Base-by-base conservation (phyloP, 768 basidiomycete species). In the Podaxis rugospora region DNA sequence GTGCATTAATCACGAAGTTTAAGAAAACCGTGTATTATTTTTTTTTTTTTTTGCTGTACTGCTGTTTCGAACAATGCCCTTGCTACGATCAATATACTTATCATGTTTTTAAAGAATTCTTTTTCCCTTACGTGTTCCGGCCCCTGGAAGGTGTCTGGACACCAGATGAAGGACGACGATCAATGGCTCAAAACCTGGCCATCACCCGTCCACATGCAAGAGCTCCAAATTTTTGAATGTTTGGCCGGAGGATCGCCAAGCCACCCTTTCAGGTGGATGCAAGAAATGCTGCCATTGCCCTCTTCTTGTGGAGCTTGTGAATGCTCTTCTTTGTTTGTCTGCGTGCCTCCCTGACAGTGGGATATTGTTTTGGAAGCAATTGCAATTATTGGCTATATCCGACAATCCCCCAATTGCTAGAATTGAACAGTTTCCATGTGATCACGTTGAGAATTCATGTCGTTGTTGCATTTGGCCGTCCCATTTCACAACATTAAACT, bases 21-120 rank as follows among this genome's bases (percentile, higher is more conserved):
- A 50, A 58, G 53, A 54, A 54, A 61, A n/a, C 52, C 18, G 53
- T 59, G 57, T 61, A 61, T 61, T 61, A 61, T 61, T 49, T 21
- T 47, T 23, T 23, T 53, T 40, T 53, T 40, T 27, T 18, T 36
- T 25, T 28, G 28, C 21, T 55, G 59, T 54, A 61, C 55, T 27
- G 42, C n/a, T 55, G 32, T 16, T 61, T 36, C 44, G 28, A 16
- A 23, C 52, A 54, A 61, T 61, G 52, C 57, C 57, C 50, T 51
- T 28, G 6, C 50, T 51, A 42, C 57, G 49, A 59, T 53, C 40
- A 60, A 60, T 60, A 28, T 57, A 58, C 35, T 51, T 46, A 23
- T 54, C 52, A 55, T 37, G 32, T 14, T 25, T 54, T 21, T 47
- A 10, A 16, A 37, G 21, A 27, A 5, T 51, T 27, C 52, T 23